These are phyloP conservation scores for Esteya vermicola DNA, from an alignment of 2,329 filamentous ascomycete genomes.

Conservation along the genomic window DNA sequence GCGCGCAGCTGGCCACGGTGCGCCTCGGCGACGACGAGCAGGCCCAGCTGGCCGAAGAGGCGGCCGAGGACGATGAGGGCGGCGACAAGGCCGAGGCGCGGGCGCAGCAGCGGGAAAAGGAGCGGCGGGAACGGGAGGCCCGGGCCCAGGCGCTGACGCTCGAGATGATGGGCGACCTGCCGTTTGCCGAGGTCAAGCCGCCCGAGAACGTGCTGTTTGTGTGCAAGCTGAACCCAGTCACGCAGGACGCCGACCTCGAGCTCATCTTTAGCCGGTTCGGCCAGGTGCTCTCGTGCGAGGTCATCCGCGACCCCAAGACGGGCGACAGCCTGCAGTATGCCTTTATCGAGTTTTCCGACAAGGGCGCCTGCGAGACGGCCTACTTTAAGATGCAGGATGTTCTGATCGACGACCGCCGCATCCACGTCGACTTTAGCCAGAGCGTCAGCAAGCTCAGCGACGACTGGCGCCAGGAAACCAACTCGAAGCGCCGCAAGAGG, in stretches of 20 bases:
- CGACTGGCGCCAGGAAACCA: conserved; percentile 75
- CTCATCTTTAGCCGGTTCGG: conserved; percentile 96
- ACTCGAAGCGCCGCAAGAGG: too few species aligned
- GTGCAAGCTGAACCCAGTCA: conserved; percentile 96
- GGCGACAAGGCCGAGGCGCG: conserved; percentile 75
- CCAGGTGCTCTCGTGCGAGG: conserved; percentile 86
- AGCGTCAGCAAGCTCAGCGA: conserved; percentile 81
- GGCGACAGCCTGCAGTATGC: conserved; percentile 94
- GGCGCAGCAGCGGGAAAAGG: conserved; percentile 51
- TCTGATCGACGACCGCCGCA: conserved; percentile 89
- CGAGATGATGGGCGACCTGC: conserved; percentile 94
- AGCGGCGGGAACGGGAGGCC: conserved; percentile 77
- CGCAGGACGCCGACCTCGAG: conserved; percentile 83
- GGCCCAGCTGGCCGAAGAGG: too few species aligned
- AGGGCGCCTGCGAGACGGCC: conserved; percentile 82
- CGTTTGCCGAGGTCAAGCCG: conserved; percentile 93
- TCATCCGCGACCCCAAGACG: conserved; percentile 86
- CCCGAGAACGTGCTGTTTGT: conserved; percentile 97
- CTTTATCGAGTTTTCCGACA: conserved; percentile 92
- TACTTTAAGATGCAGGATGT: conserved; percentile 99
- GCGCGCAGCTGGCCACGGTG: conserved; percentile 78
- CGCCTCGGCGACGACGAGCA: conserved; percentile 77
- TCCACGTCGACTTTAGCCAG: conserved; percentile 97
- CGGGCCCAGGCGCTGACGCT: conserved; percentile 86
- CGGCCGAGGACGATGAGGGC: conserved; percentile 46